A percentile compares a stretch with the other conserved stretches of the same genome.
Evolutionary conservation across 495 filamentous ascomycete genomes (phyloP).

Genomic region (Amphirosellinia nigrospora): DNA sequence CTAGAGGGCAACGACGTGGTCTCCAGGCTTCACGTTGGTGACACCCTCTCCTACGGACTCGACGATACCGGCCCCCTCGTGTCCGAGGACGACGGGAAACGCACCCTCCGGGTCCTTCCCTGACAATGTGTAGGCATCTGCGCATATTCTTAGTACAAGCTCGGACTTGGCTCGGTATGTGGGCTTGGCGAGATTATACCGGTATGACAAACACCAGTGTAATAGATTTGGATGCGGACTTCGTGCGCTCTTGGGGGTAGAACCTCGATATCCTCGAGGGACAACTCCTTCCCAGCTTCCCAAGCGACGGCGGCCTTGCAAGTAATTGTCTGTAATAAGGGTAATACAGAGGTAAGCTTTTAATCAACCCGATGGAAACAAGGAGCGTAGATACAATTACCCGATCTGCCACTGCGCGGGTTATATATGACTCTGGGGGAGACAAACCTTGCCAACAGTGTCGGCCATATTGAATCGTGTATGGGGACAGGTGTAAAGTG

Average conservation of each 20-base stretch:
- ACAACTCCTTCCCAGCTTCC: slow-evolving; percentile 89
- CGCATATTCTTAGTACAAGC: slow-evolving; percentile 27
- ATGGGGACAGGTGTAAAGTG: background rate
- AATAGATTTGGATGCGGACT: slow-evolving; percentile 93
- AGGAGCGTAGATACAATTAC: background rate
- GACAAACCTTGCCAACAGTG: slow-evolving; percentile 56
- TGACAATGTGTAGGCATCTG: slow-evolving; percentile 97
- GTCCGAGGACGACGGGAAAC: slow-evolving; percentile 94
- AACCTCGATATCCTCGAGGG: slow-evolving; percentile 91
- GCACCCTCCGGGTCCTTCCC: slow-evolving; percentile 98
- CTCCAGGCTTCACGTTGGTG: slow-evolving; percentile 88
- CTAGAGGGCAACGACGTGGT: slow-evolving; percentile 96
- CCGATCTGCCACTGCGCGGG: slow-evolving; percentile 31
- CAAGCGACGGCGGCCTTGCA: slow-evolving; percentile 93
- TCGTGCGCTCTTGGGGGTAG: slow-evolving; percentile 90
- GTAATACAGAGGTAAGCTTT: background rate
- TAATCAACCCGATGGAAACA: slow-evolving; percentile 11
- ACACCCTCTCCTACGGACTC: slow-evolving; percentile 97
- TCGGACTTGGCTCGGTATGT: slow-evolving; percentile 35
- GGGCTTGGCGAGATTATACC: slow-evolving; percentile 59
- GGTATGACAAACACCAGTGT: slow-evolving; percentile 98
- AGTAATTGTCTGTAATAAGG: slow-evolving; percentile 51
- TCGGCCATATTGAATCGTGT: slow-evolving; percentile 44
- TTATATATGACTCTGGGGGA: slow-evolving; percentile 15
- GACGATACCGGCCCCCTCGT: slow-evolving; percentile 96